Evolutionary conservation across 225 moss, liverwort and hornwort genomes (phyloP).

Genomic region (Thuidium tamariscinum): DNA sequence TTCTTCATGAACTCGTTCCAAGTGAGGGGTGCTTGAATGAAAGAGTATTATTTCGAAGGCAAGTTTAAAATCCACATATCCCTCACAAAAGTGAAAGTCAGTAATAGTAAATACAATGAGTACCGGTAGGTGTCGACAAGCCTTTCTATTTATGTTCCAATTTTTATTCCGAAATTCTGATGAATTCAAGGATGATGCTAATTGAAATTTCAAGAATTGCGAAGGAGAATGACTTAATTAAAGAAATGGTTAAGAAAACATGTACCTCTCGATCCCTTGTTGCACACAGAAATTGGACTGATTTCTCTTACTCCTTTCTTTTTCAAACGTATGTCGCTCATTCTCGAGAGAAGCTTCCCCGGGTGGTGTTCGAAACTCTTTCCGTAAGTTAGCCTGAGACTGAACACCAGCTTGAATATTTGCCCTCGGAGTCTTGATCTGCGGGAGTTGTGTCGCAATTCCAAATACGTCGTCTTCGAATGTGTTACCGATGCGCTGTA

Average conservation of each 20-base stretch:
- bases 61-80: too few relatives aligned
- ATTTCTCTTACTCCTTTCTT: not conserved
- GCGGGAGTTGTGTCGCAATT: slow-evolving; percentile 4
- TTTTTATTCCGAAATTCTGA: not conserved
- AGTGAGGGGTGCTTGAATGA: not conserved
- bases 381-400: not conserved
- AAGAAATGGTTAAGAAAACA: not conserved
- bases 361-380: not conserved
- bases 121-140: not conserved
- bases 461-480: not conserved
- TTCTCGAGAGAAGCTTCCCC: not conserved
- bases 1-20: not conserved
- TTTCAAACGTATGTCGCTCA: not conserved
- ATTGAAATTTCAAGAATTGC: not conserved
- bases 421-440: not conserved
- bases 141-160: not conserved
- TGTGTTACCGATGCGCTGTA: not conserved
- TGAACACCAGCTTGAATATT: not conserved
- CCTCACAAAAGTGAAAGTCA: too few relatives aligned
- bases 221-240: not conserved
- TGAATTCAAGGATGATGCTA: not conserved
- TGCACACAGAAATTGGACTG: not conserved
- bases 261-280: slow-evolving; percentile 23
- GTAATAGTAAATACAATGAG: not conserved
- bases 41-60: too few relatives aligned